These are phyloP conservation scores for Medicago lupulina DNA, from an alignment of 306 rosid genomes.

Conservation along the genomic window DNA sequence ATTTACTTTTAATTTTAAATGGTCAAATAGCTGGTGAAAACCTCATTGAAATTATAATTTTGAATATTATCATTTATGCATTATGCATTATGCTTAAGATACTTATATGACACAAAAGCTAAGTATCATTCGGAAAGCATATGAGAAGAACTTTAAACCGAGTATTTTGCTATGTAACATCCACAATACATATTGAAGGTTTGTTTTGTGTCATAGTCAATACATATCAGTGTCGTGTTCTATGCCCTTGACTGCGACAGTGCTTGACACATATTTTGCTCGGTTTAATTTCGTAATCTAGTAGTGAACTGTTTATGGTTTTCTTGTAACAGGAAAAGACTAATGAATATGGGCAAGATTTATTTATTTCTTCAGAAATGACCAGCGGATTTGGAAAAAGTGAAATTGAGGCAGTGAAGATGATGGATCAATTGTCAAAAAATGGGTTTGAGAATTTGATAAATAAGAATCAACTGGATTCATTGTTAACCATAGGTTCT, in stretches of 20 bases:
- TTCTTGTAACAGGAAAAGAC: too few relatives aligned
- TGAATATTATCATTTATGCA: background rate
- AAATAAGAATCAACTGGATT: constrained; percentile 55
- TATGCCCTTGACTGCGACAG: too few relatives aligned
- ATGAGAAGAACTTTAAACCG: background rate
- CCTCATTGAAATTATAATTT: background rate
- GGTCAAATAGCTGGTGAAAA: background rate
- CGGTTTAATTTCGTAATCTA: too few relatives aligned
- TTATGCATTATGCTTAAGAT: background rate
- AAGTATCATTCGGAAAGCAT: background rate
- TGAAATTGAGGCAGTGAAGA: constrained; percentile 44
- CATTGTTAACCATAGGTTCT: constrained; percentile 48
- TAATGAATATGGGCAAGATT: too few relatives aligned
- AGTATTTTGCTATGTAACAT: background rate
- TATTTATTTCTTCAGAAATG: constrained; percentile 47
- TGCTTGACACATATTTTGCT: too few relatives aligned
- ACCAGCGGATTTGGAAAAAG: constrained; percentile 54
- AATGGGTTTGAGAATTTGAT: constrained; percentile 59
- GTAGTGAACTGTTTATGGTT: too few relatives aligned
- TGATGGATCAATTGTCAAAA: constrained; percentile 41
- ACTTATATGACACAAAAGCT: background rate
- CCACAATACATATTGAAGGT: background rate
- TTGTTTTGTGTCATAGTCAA: background rate
- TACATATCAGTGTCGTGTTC: too few relatives aligned
- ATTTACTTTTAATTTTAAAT: background rate